phyloP scores from a whole-genome alignment of 2,329 filamentous ascomycete genomes.

The Hysterium pulicare region DNA sequence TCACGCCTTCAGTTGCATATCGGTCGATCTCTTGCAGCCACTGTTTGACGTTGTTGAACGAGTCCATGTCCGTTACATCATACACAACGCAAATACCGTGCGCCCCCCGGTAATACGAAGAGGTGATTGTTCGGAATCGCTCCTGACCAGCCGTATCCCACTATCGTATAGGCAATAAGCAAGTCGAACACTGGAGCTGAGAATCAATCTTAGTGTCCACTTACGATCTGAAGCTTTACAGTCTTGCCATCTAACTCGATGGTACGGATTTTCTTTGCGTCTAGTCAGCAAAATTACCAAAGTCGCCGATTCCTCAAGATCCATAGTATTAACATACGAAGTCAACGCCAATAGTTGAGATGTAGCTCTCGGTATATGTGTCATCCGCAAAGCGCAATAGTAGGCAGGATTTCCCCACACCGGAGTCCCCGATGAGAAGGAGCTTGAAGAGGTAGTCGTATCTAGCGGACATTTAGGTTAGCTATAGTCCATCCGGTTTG shows the following conservation, averaged over 20 bases:
- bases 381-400: constrained; percentile 97
- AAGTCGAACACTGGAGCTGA: not conserved
- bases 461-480: constrained; percentile 52
- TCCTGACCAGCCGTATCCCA: constrained; percentile 99
- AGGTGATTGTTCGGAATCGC: constrained; percentile 99
- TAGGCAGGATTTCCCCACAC: constrained; percentile 99
- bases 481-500: too few species aligned
- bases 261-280: constrained; percentile 89
- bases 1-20: constrained; percentile 98
- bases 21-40: constrained; percentile 99
- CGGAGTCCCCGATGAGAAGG: constrained; percentile 99
- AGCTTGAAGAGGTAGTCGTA: constrained; percentile 99
- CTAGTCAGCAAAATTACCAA: constrained; percentile 21
- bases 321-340: constrained; percentile 71
- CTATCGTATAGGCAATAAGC: constrained; percentile 47
- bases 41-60: constrained; percentile 99
- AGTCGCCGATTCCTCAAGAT: constrained; percentile 9
- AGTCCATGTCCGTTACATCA: constrained; percentile 99
- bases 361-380: constrained; percentile 98
- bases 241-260: constrained; percentile 99
- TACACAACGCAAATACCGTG: constrained; percentile 99
- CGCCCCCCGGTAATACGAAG: constrained; percentile 97
- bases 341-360: constrained; percentile 98
- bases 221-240: constrained; percentile 98
- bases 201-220: constrained; percentile 30